These are phyloP conservation scores for Mortierella antarctica DNA, from an alignment of 192 early-diverging fungal genomes.

Conservation along the genomic window DNA sequence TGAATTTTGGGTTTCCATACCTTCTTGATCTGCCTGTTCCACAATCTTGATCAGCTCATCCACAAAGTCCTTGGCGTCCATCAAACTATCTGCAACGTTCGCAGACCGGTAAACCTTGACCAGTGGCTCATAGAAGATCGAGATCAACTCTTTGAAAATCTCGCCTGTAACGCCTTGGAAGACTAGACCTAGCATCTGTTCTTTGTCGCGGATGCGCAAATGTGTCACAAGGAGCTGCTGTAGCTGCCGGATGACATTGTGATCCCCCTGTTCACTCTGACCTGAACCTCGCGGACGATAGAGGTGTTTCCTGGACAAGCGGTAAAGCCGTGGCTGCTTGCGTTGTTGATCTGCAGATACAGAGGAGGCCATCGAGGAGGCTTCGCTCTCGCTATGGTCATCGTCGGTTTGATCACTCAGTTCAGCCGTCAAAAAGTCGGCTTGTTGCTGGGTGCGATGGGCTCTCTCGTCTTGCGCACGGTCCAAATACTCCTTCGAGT, in stretches of 20 bases:
- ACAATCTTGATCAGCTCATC: slow-evolving; percentile 67
- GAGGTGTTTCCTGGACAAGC: background rate
- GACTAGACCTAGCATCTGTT: slow-evolving; percentile 59
- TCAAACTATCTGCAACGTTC: slow-evolving; percentile 63
- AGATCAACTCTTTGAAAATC: slow-evolving; percentile 63
- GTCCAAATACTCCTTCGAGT: slow-evolving; percentile 33
- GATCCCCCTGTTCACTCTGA: background rate
- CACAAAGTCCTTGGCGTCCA: slow-evolving; percentile 59
- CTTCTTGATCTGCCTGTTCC: slow-evolving; percentile 52
- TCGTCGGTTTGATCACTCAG: slow-evolving; percentile 5
- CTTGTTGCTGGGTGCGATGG: background rate
- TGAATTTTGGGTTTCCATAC: background rate
- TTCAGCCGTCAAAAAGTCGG: background rate
- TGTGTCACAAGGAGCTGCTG: slow-evolving; percentile 60
- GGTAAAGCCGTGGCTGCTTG: background rate
- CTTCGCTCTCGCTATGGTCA: slow-evolving; percentile 7
- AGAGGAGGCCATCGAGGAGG: background rate
- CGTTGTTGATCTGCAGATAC: background rate
- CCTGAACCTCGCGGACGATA: background rate
- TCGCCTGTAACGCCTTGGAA: slow-evolving; percentile 66
- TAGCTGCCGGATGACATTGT: slow-evolving; percentile 46
- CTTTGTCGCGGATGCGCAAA: slow-evolving; percentile 60
- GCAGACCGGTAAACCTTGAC: slow-evolving; percentile 67
- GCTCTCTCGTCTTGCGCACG: slow-evolving; percentile 14
- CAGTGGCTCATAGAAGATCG: slow-evolving; percentile 69